Conservation (phyloP, 441 rosid genomes). For the Biscutella laevigata region DNA sequence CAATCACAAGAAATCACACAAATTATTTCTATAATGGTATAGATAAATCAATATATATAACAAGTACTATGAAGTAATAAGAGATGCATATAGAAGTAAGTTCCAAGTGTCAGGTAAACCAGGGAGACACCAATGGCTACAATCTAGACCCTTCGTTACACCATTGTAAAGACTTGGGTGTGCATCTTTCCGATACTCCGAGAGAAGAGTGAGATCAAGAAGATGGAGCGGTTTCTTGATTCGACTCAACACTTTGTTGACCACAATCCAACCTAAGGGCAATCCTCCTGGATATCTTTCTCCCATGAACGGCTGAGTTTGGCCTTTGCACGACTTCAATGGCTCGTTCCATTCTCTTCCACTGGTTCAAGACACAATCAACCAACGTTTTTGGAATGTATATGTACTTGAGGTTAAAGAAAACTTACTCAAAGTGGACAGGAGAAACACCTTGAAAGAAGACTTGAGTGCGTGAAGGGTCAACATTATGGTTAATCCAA, state of each 20-base stretch:
- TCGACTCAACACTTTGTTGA: slow-evolving; percentile 49
- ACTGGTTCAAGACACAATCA: slow-evolving; percentile 16
- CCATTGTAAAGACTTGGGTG: slow-evolving; percentile 53
- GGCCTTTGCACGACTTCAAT: slow-evolving; percentile 36
- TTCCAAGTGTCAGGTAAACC: slow-evolving; percentile 77
- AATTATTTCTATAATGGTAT: neutral
- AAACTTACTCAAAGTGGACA: slow-evolving; percentile 51
- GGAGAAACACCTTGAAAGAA: slow-evolving; percentile 66
- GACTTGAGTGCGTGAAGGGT: slow-evolving; percentile 43
- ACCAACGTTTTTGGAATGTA: slow-evolving; percentile 1
- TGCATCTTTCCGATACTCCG: slow-evolving; percentile 55
- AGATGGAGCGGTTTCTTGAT: slow-evolving; percentile 39
- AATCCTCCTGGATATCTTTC: slow-evolving; percentile 43
- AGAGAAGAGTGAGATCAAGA: slow-evolving; percentile 49
- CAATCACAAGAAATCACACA: slow-evolving; percentile 14
- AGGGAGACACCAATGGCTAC: slow-evolving; percentile 80
- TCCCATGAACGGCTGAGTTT: slow-evolving; percentile 44
- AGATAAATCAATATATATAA: slow-evolving; percentile 1
- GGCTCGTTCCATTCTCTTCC: slow-evolving; percentile 56
- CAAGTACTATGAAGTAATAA: slow-evolving; percentile 23
- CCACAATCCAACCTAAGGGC: slow-evolving; percentile 45
- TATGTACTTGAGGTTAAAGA: no score
- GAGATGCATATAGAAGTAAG: slow-evolving; percentile 45
- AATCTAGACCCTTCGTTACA: slow-evolving; percentile 28
- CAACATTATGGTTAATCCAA: slow-evolving; percentile 48